phyloP scores from a whole-genome alignment of 202 grass and related monocot genomes.

The Setaria italica region DNA sequence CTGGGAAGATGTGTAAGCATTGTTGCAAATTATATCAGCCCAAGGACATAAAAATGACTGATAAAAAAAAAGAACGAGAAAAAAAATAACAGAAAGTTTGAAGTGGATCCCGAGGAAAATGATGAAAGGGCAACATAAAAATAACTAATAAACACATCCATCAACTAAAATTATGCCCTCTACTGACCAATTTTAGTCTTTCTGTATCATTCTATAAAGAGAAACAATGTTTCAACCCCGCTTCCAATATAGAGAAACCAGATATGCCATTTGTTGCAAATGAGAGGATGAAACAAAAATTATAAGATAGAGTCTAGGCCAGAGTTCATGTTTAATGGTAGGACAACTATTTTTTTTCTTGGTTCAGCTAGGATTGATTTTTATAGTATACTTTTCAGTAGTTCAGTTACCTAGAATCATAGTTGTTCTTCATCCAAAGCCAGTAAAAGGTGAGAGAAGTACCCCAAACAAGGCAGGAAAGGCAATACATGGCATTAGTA shows the following conservation, averaged over 20 bases:
- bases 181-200: background rate
- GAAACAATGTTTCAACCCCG: background rate
- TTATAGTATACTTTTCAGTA: slow-evolving; percentile 8
- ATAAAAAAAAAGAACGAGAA: slow-evolving; percentile 32
- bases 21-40: slow-evolving; percentile 34
- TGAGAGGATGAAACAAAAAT: slow-evolving; percentile 19
- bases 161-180: background rate
- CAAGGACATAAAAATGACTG: slow-evolving; percentile 31
- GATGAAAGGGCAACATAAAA: background rate
- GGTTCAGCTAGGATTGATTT: slow-evolving; percentile 8
- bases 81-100: background rate
- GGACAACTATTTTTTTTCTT: background rate
- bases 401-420: slow-evolving; percentile 17
- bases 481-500: background rate
- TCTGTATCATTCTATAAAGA: slow-evolving; percentile 7
- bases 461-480: slow-evolving; percentile 8
- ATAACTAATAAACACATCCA: background rate
- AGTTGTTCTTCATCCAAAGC: slow-evolving; percentile 20
- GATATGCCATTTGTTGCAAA: slow-evolving; percentile 10
- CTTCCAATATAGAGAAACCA: slow-evolving; percentile 6
- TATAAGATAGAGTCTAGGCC: slow-evolving; percentile 1
- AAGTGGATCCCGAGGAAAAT: background rate
- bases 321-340: slow-evolving; percentile 9
- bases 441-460: background rate
- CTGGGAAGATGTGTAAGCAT: slow-evolving; percentile 59